phyloP scores from a whole-genome alignment of 2,329 filamentous ascomycete genomes.

The Venturia effusa region DNA sequence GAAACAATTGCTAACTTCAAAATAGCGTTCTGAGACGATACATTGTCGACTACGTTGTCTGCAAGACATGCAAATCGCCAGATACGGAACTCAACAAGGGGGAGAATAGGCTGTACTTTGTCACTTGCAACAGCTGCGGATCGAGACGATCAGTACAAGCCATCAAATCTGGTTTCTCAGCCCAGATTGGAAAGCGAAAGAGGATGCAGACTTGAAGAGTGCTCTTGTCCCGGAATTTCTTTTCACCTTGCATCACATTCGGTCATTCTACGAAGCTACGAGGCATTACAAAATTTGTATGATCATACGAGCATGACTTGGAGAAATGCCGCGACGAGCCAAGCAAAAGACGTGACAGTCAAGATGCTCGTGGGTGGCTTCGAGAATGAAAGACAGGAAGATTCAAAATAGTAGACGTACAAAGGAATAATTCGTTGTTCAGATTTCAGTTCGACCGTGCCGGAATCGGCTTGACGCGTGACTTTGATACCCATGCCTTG shows the following conservation, averaged over 20 bases:
- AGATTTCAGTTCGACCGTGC: not conserved
- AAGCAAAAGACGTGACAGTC: not conserved
- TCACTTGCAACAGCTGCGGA: slow-evolving; percentile 72
- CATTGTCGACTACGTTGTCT: slow-evolving; percentile 88
- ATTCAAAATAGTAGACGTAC: not conserved
- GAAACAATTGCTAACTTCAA: not conserved
- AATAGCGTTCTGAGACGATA: slow-evolving; percentile 10
- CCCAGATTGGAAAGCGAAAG: slow-evolving; percentile 42
- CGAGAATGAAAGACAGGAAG: not conserved
- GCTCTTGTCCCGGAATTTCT: not conserved
- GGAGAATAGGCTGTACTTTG: slow-evolving; percentile 98
- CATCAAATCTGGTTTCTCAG: slow-evolving; percentile 99
- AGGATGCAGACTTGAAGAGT: not conserved
- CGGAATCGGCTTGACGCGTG: not conserved
- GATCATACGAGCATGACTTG: not conserved
- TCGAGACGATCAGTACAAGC: slow-evolving; percentile 76
- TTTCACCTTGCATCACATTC: not conserved
- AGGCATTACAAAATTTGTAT: not conserved
- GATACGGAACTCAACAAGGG: slow-evolving; percentile 97
- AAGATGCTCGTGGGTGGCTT: not conserved
- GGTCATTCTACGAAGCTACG: not conserved
- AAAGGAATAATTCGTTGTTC: not conserved
- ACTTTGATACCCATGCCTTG: not conserved
- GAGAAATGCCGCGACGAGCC: not conserved
- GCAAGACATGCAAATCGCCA: slow-evolving; percentile 93